Evolutionary conservation across 345 rosid species (phyloP).

Genomic region (Eucalyptus tenuipes): DNA sequence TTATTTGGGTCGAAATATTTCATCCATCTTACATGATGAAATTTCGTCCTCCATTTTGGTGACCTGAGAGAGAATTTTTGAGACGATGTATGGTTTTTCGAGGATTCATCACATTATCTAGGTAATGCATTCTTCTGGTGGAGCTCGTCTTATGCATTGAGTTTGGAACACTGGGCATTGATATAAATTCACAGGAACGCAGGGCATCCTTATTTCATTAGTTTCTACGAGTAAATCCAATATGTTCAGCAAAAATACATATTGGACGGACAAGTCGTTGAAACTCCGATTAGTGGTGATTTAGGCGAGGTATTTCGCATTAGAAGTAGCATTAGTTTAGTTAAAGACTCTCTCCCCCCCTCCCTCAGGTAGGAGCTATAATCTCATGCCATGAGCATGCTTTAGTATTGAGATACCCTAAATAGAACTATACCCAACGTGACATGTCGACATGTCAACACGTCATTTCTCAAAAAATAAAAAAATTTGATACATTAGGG

Average conservation of each 20-base stretch:
- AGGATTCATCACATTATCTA: not conserved
- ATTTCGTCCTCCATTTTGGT: not conserved
- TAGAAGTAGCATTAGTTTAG: not conserved
- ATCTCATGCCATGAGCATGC: not conserved
- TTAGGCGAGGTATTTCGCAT: not conserved
- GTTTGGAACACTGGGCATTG: not conserved
- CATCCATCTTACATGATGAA: not conserved
- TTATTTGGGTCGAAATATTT: not conserved
- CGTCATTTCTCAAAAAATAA: too few species aligned
- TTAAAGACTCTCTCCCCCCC: not conserved
- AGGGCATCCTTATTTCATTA: not conserved
- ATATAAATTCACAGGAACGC: not conserved
- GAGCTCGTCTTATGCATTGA: not conserved
- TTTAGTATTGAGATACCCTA: not conserved
- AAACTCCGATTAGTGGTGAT: not conserved
- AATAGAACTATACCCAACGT: too few species aligned
- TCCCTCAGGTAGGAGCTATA: not conserved
- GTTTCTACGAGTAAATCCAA: not conserved
- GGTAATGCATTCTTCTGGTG: not conserved
- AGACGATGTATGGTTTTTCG: not conserved
- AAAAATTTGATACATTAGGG: too few species aligned
- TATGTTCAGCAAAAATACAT: not conserved
- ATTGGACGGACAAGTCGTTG: not conserved
- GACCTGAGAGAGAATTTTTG: not conserved
- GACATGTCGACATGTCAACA: accelerated